Conservation (phyloP, 208 protist genomes). For the Trypanosoma lewisi region DNA sequence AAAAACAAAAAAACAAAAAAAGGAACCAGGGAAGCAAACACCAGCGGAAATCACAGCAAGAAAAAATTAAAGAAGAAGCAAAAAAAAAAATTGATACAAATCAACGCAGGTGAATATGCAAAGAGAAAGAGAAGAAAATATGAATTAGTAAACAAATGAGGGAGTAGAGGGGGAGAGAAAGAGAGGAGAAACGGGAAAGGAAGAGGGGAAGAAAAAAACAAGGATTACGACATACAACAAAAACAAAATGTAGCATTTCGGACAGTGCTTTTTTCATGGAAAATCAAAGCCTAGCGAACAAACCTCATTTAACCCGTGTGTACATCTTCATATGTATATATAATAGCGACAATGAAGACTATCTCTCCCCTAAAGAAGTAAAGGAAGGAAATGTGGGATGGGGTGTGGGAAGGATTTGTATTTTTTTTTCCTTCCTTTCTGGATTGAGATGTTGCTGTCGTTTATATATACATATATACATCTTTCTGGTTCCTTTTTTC, state of each 20-base stretch:
- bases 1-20: not conserved
- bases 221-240: no score
- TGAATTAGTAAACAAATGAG: no score
- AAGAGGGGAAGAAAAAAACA: no score
- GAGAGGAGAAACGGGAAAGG: constrained; percentile 5
- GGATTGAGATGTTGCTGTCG: not conserved
- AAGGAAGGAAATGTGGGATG: constrained; percentile 2
- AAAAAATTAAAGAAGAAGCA: constrained; percentile 9
- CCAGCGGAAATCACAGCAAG: not conserved
- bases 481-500: not conserved
- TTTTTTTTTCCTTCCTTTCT: constrained; percentile 24
- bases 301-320: no score
- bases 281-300: no score
- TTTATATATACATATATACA: not conserved
- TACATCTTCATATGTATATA: no score
- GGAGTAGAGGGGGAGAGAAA: no score
- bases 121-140: constrained; percentile 3
- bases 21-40: not conserved
- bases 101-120: not conserved
- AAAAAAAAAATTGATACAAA: not conserved
- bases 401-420: constrained; percentile 1
- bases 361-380: no score
- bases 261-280: no score
- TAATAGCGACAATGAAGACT: no score
- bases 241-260: no score